Evolutionary conservation across 1,284 basidiomycete genomes (phyloP).

Genomic region (Ceratobasidium sp.): DNA sequence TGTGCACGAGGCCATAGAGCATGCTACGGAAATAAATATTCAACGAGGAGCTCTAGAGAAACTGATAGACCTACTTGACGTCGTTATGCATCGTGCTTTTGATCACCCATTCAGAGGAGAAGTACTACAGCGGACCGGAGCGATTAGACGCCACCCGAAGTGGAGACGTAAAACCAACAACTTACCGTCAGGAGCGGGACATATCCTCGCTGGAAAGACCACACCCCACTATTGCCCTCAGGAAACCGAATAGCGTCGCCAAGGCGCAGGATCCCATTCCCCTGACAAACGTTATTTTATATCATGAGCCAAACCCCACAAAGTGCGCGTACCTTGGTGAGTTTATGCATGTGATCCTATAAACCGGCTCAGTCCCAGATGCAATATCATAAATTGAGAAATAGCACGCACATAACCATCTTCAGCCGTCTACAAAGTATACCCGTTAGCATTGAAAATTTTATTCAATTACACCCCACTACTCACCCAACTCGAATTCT

Average conservation of each 20-base stretch:
- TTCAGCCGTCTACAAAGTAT: background rate
- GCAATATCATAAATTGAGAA: background rate
- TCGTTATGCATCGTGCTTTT: conserved; percentile 69
- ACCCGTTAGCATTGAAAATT: background rate
- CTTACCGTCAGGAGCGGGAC: conserved; percentile 70
- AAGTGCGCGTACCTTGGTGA: background rate
- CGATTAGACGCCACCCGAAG: background rate
- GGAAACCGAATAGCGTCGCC: conserved; percentile 62
- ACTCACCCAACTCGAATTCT: conserved; percentile 68
- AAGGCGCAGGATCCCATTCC: conserved; percentile 67
- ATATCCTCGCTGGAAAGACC: conserved; percentile 74
- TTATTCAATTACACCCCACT: too few species aligned
- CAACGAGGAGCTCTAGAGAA: background rate
- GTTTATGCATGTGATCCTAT: conserved; percentile 4
- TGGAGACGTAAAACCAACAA: background rate
- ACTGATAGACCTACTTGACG: conserved; percentile 66
- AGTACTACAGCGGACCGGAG: conserved; percentile 61
- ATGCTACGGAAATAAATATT: conserved; percentile 58
- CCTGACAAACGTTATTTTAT: conserved; percentile 55
- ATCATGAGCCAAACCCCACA: background rate
- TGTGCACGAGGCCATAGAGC: conserved; percentile 67
- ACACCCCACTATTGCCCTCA: conserved; percentile 54
- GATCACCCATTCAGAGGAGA: conserved; percentile 73
- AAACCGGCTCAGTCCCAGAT: background rate
- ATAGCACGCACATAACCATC: conserved; percentile 7